Evolutionary conservation across 2,329 filamentous ascomycete genomes (phyloP).

Genomic region (Ophiostoma fasciatum): DNA sequence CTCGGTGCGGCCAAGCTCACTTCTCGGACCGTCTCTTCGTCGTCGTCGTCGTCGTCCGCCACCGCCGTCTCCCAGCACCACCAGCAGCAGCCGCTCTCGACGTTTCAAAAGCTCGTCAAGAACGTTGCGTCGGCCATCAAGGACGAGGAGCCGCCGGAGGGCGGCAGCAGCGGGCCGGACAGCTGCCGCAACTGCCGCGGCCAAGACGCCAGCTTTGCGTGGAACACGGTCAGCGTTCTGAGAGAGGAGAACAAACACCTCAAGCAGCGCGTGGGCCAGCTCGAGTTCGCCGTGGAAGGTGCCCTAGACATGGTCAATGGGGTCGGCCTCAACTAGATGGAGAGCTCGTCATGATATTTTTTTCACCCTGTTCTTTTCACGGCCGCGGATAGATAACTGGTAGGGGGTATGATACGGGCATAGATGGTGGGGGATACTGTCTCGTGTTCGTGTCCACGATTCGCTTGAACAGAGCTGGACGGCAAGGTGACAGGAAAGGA

Average conservation of each 20-base stretch:
- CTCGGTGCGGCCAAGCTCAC: too few relatives aligned
- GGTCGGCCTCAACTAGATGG: slow-evolving; percentile 25
- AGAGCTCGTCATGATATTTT: too few relatives aligned
- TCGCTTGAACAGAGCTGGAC: too few relatives aligned
- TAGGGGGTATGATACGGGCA: too few relatives aligned
- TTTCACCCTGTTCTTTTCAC: too few relatives aligned
- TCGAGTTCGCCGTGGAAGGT: slow-evolving; percentile 46
- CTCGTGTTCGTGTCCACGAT: too few relatives aligned
- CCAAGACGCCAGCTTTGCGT: slow-evolving; percentile 43
- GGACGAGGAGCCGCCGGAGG: slow-evolving; percentile 13
- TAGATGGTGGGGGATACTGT: too few relatives aligned
- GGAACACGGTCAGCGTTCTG: slow-evolving; percentile 48
- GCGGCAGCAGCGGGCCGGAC: slow-evolving; percentile 8
- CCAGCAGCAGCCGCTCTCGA: slow-evolving; percentile 23
- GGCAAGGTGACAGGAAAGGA: too few relatives aligned
- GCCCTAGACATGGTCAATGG: slow-evolving; percentile 46
- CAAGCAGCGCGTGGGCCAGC: slow-evolving; percentile 41
- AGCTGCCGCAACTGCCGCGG: slow-evolving; percentile 43
- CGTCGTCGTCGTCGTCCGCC: slow-evolving; percentile 16
- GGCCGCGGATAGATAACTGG: too few relatives aligned
- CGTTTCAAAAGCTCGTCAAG: slow-evolving; percentile 34
- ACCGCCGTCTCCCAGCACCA: slow-evolving; percentile 1
- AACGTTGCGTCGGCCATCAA: slow-evolving; percentile 24
- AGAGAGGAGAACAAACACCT: slow-evolving; percentile 47
- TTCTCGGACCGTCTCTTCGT: too few relatives aligned